Conservation (phyloP, 176 grass and related monocot genomes). For the Carex myosuroides region DNA sequence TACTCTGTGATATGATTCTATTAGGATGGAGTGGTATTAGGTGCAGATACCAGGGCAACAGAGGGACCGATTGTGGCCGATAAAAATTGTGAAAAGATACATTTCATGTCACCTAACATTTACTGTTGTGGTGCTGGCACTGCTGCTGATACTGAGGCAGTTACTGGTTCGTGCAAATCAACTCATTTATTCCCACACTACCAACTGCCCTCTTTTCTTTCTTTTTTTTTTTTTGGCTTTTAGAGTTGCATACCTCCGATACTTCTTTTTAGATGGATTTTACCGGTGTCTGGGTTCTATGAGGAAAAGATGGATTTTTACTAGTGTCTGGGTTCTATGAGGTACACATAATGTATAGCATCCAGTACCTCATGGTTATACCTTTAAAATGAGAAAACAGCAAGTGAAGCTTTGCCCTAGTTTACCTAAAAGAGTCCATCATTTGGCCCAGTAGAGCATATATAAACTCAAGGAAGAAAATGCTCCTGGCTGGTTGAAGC, state of each 20-base stretch:
- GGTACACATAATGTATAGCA: too few relatives aligned
- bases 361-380: background rate
- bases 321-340: background rate
- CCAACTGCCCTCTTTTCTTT: background rate
- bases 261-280: background rate
- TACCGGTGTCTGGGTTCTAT: background rate
- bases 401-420: background rate
- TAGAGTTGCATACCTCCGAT: background rate
- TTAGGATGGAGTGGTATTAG: conserved; percentile 93
- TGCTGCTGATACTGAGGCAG: conserved; percentile 77
- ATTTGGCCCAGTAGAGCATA: background rate
- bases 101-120: conserved; percentile 90
- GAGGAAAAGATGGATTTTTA: background rate
- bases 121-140: conserved; percentile 93
- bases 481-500: background rate
- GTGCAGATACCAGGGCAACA: conserved; percentile 88
- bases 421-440: background rate
- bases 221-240: background rate
- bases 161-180: conserved; percentile 43
- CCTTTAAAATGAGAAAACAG: background rate
- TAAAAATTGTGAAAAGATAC: conserved; percentile 94
- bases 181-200: background rate
- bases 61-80: conserved; percentile 97
- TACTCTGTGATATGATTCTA: background rate
- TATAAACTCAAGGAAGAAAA: background rate